phyloP scores from a whole-genome alignment of 2,329 filamentous ascomycete genomes.

The Pseudogymnoascus sp. region DNA sequence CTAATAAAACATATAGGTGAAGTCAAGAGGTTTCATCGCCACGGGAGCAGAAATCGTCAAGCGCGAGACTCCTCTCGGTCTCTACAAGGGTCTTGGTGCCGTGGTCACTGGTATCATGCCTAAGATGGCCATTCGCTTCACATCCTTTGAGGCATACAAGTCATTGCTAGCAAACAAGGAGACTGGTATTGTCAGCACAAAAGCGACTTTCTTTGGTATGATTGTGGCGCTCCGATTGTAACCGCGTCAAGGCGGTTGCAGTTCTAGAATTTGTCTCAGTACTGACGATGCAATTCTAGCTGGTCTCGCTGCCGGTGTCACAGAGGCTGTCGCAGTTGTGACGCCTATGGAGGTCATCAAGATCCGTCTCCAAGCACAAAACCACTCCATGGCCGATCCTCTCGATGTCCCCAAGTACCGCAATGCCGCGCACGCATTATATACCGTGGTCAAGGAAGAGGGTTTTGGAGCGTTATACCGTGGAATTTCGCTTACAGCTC shows the following conservation, averaged over 20 bases:
- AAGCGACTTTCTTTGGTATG: conserved; percentile 64
- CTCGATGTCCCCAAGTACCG: conserved; percentile 95
- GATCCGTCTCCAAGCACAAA: conserved; percentile 94
- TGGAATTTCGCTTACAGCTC: conserved; percentile 84
- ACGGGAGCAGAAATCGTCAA: conserved; percentile 83
- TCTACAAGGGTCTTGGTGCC: conserved; percentile 98
- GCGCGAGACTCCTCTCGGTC: conserved; percentile 81
- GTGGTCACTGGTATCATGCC: conserved; percentile 94
- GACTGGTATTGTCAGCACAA: conserved; percentile 61
- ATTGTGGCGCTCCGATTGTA: conserved; percentile 14
- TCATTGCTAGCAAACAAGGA: conserved; percentile 63
- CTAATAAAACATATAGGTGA: conserved; percentile 37
- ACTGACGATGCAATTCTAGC: conserved; percentile 39
- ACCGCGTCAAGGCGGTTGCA: not conserved
- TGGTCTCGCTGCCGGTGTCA: conserved; percentile 86
- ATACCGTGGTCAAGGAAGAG: conserved; percentile 89
- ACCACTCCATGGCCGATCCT: conserved; percentile 95
- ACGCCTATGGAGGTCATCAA: conserved; percentile 99
- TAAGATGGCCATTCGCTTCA: conserved; percentile 99
- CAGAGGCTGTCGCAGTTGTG: conserved; percentile 91
- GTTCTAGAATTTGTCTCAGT: conserved; percentile 22
- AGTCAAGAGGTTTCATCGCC: conserved; percentile 77
- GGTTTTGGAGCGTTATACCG: conserved; percentile 82
- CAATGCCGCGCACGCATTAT: conserved; percentile 75
- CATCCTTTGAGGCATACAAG: conserved; percentile 95